Evolutionary conservation across 352 stramenopile genomes (phyloP).

Genomic region (Pythium pyrilobum): DNA sequence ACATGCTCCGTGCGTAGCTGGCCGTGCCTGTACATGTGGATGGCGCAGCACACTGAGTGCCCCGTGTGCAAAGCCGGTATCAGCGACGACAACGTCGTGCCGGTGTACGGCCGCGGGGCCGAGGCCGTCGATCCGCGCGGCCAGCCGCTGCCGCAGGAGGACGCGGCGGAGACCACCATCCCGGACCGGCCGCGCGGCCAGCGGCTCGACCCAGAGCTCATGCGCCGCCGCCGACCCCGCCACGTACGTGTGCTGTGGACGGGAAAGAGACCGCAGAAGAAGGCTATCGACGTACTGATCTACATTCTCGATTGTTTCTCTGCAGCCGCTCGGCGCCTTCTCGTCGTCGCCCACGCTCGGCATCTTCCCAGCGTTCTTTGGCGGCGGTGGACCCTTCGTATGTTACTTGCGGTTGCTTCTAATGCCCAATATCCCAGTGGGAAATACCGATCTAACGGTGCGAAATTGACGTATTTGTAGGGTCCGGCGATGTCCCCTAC

Average conservation of each 20-base stretch:
- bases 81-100: slow-evolving; percentile 86
- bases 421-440: too few species aligned
- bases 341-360: slow-evolving; percentile 65
- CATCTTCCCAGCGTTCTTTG: slow-evolving; percentile 86
- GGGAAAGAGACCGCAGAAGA: too few species aligned
- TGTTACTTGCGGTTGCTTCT: slow-evolving; percentile 9
- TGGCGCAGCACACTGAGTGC: slow-evolving; percentile 76
- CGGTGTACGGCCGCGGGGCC: slow-evolving; percentile 77
- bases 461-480: slow-evolving; percentile 25
- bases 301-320: not conserved
- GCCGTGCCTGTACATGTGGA: slow-evolving; percentile 86
- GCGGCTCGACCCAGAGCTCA: slow-evolving; percentile 48
- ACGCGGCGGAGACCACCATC: slow-evolving; percentile 26
- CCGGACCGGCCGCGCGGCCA: slow-evolving; percentile 58
- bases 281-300: too few species aligned
- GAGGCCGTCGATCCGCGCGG: slow-evolving; percentile 63
- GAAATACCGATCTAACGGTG: too few species aligned
- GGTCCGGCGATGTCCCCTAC: slow-evolving; percentile 31
- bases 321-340: slow-evolving; percentile 14
- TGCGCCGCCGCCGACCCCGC: slow-evolving; percentile 42
- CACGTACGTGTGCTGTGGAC: slow-evolving; percentile 27
- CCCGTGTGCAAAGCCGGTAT: slow-evolving; percentile 90
- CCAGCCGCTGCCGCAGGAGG: not conserved
- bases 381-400: slow-evolving; percentile 36
- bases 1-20: slow-evolving; percentile 32